Base-by-base conservation (phyloP, 75 land plant species). In the Pseudotsuga menziesii region DNA sequence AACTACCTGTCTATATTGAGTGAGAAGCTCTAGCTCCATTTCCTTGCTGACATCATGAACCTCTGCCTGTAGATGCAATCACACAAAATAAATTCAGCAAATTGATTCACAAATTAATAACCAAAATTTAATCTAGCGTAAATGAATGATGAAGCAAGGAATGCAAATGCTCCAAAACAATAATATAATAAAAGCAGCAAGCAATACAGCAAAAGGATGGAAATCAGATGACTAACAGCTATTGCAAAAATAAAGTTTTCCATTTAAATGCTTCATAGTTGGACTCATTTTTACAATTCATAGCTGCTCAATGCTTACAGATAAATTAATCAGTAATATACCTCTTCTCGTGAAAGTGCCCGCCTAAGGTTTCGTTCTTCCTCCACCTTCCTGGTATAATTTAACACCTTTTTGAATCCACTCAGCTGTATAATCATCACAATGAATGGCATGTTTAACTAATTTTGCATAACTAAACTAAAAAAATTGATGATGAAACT, bases 11-110 rank as follows among this genome's bases (percentile, higher is more conserved):
- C 85, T 82, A 77, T 97, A 92, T 73, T 97, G 98, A 80, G 93
- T 97, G 57, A 97, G 85, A 22, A 97, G 85, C 72, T 95, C 98
- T 73, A 97, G 69, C 76, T 97, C 99, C 99, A 97, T 97, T 78
- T 97, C 99, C 85, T 97, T 97, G 84, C 94, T 84, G 11, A 97
- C 95, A 88, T 97, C 99, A 91, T 94, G 93, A 20, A 94, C 87
- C 83, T 97, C 99, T 78, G 90, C 91, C 99, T 97, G 83, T 39
- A 79, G 48, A 26, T n/a, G 39, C 61, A 72, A 59, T 69, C 39
- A 17, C 62, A 83, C 72, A 16, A 23, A 54, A 76, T 44, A 39
- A 59, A 76, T 19, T 23, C 73, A 25, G 0, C 7, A 79, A 14
- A 19, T 79, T 26, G 25, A 59, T 36, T 29, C 52, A 20, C 48